Evolutionary conservation across 345 rosid species (phyloP).

Genomic region (Melastoma malabathricum): DNA sequence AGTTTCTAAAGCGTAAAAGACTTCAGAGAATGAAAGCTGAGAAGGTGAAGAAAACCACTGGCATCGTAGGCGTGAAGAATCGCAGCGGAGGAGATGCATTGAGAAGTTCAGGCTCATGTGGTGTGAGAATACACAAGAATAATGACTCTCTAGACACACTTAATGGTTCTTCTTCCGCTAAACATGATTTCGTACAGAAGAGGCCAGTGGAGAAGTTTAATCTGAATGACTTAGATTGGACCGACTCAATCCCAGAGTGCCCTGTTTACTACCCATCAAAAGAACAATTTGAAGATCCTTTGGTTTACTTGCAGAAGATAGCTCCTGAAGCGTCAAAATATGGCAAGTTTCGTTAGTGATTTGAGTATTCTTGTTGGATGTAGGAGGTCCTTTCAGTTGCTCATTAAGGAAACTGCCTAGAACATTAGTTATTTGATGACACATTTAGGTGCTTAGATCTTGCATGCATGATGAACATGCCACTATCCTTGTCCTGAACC

Average conservation of each 20-base stretch:
- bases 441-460: too few relatives aligned
- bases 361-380: neutral
- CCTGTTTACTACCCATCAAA: conserved; percentile 89
- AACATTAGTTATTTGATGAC: too few relatives aligned
- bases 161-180: conserved; percentile 25
- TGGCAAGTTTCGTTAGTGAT: conserved; percentile 30
- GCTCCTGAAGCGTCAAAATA: conserved; percentile 89
- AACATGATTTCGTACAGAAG: conserved; percentile 37
- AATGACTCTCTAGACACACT: conserved; percentile 20
- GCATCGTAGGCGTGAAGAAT: conserved; percentile 31
- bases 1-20: conserved; percentile 72
- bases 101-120: conserved; percentile 67
- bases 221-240: conserved; percentile 74
- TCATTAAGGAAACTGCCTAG: too few relatives aligned
- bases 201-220: conserved; percentile 62
- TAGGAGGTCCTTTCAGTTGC: neutral
- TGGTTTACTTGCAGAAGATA: conserved; percentile 78
- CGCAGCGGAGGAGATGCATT: conserved; percentile 87
- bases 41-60: conserved; percentile 22
- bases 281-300: conserved; percentile 95
- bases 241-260: conserved; percentile 75
- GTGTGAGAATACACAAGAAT: conserved; percentile 52
- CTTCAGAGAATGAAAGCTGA: conserved; percentile 62
- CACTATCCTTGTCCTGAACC: too few relatives aligned
- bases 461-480: too few relatives aligned